A percentile compares a stretch with the other conserved stretches of the same genome.
Evolutionary conservation across 2,329 filamentous ascomycete genomes (phyloP).

Genomic region (Grosmannia clavigera): DNA sequence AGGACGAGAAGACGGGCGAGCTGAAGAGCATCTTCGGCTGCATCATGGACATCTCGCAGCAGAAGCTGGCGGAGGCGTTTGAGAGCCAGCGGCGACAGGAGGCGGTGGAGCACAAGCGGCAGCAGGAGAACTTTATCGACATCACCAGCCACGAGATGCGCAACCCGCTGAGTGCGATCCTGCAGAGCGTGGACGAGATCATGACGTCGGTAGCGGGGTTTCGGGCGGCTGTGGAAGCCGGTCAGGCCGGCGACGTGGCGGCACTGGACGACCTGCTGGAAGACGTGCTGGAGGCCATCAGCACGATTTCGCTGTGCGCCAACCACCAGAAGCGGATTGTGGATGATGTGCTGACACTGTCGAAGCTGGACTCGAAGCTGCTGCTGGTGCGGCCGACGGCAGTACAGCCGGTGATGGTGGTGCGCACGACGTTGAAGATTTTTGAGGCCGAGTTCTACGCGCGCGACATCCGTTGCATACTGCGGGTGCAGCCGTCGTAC

Average conservation of each 20-base stretch:
- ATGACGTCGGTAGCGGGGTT: slow-evolving; percentile 34
- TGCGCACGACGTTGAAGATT: slow-evolving; percentile 59
- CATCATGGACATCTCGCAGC: slow-evolving; percentile 74
- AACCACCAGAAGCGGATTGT: slow-evolving; percentile 70
- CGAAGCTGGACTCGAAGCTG: slow-evolving; percentile 64
- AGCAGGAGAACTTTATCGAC: slow-evolving; percentile 61
- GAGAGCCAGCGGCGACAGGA: slow-evolving; percentile 69
- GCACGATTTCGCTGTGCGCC: slow-evolving; percentile 68
- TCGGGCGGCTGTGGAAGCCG: slow-evolving; percentile 15
- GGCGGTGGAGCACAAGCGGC: slow-evolving; percentile 66
- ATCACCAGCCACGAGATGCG: slow-evolving; percentile 67
- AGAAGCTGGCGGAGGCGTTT: slow-evolving; percentile 74
- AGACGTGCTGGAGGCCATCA: slow-evolving; percentile 58
- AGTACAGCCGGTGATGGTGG: slow-evolving; percentile 51
- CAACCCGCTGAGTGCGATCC: slow-evolving; percentile 61
- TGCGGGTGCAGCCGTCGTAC: slow-evolving; percentile 57
- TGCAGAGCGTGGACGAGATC: slow-evolving; percentile 69
- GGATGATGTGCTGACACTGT: slow-evolving; percentile 59
- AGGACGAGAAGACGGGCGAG: slow-evolving; percentile 43
- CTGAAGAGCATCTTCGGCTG: slow-evolving; percentile 68
- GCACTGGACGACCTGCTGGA: slow-evolving; percentile 37
- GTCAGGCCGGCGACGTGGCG: slow-evolving; percentile 10
- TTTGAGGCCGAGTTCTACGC: slow-evolving; percentile 64
- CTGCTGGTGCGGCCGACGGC: slow-evolving; percentile 59
- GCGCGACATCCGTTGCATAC: slow-evolving; percentile 59